Evolutionary conservation across 1,284 basidiomycete genomes (phyloP).

Genomic region (Marasmius oreades): DNA sequence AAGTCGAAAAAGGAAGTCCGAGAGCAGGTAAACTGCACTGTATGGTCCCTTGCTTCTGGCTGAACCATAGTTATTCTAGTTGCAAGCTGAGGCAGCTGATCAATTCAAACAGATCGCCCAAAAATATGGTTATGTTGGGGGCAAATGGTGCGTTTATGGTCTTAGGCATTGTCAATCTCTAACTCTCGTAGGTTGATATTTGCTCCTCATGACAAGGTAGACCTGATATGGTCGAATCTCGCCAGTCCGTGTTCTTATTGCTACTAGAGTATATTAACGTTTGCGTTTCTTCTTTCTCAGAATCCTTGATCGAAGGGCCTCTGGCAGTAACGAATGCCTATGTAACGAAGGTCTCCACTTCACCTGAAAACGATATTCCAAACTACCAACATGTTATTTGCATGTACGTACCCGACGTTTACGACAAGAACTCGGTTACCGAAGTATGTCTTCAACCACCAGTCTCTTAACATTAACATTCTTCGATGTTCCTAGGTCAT

Average conservation of each 20-base stretch:
- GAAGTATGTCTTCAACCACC: slow-evolving; percentile 33
- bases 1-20: slow-evolving; percentile 72
- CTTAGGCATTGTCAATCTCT: slow-evolving; percentile 34
- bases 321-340: slow-evolving; percentile 51
- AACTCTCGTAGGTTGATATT: slow-evolving; percentile 42
- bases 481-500: slow-evolving; percentile 45
- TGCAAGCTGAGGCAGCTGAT: slow-evolving; percentile 52
- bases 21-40: slow-evolving; percentile 45
- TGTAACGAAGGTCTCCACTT: slow-evolving; percentile 63
- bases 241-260: slow-evolving; percentile 37
- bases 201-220: slow-evolving; percentile 54
- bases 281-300: slow-evolving; percentile 27
- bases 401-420: slow-evolving; percentile 68
- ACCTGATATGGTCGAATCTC: slow-evolving; percentile 55
- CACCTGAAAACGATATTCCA: slow-evolving; percentile 41
- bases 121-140: slow-evolving; percentile 47
- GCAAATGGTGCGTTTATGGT: slow-evolving; percentile 55
- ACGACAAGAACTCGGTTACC: slow-evolving; percentile 54
- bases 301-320: slow-evolving; percentile 58
- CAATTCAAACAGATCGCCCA: slow-evolving; percentile 56
- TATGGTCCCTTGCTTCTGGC: neutral
- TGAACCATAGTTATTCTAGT: slow-evolving; percentile 30
- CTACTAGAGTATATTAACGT: neutral
- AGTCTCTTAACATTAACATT: neutral
- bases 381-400: slow-evolving; percentile 63